phyloP scores from a whole-genome alignment of 2,329 filamentous ascomycete genomes.

The Cryphonectria naterciae region DNA sequence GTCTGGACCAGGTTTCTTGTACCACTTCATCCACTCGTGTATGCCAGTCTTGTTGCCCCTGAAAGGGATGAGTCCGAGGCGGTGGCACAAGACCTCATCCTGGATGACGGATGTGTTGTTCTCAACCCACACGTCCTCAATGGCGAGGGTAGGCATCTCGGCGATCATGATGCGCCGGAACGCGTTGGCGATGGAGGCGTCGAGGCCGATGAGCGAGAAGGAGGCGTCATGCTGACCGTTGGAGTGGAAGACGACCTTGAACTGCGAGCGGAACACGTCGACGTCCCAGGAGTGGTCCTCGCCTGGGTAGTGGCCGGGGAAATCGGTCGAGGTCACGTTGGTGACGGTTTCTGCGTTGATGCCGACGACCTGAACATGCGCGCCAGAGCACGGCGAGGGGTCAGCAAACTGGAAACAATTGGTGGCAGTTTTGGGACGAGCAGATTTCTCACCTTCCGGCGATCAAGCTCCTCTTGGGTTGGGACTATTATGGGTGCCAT shows the following conservation, averaged over 20 bases:
- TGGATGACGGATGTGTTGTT: conserved; percentile 99
- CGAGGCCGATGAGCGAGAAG: conserved; percentile 90
- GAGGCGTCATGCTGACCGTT: conserved; percentile 77
- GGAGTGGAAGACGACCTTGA: conserved; percentile 76
- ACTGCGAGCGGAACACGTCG: conserved; percentile 45
- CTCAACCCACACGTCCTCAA: conserved; percentile 89
- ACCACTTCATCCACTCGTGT: conserved; percentile 79
- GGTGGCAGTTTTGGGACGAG: conserved; percentile 4
- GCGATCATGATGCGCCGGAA: conserved; percentile 95
- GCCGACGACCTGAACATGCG: conserved; percentile 69
- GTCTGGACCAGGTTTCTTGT: conserved; percentile 68
- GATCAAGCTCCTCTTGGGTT: conserved; percentile 61
- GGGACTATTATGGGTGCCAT: conserved; percentile 53
- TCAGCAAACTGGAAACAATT: conserved; percentile 1
- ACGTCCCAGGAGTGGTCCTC: conserved; percentile 68
- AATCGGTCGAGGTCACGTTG: conserved; percentile 87
- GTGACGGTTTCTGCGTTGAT: conserved; percentile 90
- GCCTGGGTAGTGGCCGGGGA: conserved; percentile 86
- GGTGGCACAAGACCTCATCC: conserved; percentile 91
- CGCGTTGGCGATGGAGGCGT: conserved; percentile 93
- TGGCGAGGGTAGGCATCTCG: conserved; percentile 91
- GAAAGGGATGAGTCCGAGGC: conserved; percentile 88
- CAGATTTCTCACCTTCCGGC: conserved; percentile 58
- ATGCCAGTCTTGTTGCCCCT: conserved; percentile 78
- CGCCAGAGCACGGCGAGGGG: background rate